These are phyloP conservation scores for Favolaschia claudopus DNA, from an alignment of 768 basidiomycete genomes.

Conservation along the genomic window DNA sequence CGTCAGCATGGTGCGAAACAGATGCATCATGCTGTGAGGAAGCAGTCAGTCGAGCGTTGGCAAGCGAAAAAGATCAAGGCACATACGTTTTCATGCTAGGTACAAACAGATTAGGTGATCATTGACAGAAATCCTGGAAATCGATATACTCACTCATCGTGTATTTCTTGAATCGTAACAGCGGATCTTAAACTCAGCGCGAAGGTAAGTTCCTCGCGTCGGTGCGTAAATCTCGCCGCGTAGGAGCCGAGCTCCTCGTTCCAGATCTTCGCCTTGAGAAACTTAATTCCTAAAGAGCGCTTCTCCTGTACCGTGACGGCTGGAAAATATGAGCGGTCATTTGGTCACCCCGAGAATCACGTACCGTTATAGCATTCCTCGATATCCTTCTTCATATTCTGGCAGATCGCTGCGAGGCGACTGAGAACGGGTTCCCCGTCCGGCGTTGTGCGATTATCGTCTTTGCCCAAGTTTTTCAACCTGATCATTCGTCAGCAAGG, in stretches of 20 bases:
- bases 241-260: background rate
- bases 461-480: background rate
- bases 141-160: background rate
- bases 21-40: too few species aligned
- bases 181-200: background rate
- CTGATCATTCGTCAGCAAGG: background rate
- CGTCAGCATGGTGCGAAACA: background rate
- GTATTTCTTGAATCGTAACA: background rate
- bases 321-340: background rate
- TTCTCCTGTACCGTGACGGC: background rate
- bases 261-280: background rate
- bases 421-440: background rate
- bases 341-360: background rate
- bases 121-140: background rate
- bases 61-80: background rate
- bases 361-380: background rate
- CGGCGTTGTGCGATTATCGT: background rate
- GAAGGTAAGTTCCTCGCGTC: background rate
- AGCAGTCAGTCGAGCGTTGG: background rate
- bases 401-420: background rate
- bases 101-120: background rate
- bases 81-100: background rate
- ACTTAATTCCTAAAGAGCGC: background rate
- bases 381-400: background rate
- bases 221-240: background rate